A percentile compares a stretch with the other conserved stretches of the same genome.
phyloP scores from a whole-genome alignment of 2,329 filamentous ascomycete genomes.

The Eurotiales sp. region DNA sequence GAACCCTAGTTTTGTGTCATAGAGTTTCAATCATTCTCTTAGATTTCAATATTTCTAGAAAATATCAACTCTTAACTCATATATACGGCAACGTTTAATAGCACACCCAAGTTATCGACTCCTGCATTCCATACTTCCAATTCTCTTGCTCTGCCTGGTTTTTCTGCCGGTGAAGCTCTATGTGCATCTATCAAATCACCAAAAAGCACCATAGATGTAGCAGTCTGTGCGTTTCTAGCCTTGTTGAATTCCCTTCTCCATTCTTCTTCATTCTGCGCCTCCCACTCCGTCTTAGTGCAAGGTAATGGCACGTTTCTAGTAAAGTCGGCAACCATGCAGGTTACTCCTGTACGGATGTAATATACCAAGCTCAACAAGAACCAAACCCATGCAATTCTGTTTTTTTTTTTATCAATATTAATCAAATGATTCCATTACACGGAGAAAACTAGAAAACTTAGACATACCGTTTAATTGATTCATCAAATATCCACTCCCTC shows the following conservation, averaged over 20 bases:
- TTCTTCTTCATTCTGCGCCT: constrained; percentile 11
- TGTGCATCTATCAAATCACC: constrained; percentile 8
- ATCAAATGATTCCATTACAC: background rate
- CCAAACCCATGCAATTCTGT: constrained; percentile 13
- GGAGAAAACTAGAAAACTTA: background rate
- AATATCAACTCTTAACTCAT: constrained; percentile 5
- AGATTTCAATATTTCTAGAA: background rate
- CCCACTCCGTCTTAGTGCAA: constrained; percentile 13
- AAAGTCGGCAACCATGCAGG: constrained; percentile 5
- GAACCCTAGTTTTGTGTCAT: too few relatives aligned
- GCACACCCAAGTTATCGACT: constrained; percentile 12
- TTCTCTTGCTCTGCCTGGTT: constrained; percentile 1
- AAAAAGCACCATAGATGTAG: constrained; percentile 3
- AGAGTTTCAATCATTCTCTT: background rate
- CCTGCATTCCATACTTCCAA: constrained; percentile 14
- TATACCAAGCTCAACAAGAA: constrained; percentile 11
- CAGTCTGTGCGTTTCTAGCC: constrained; percentile 3
- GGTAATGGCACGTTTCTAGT: constrained; percentile 6
- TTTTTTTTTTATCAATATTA: background rate
- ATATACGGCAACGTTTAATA: constrained; percentile 10
- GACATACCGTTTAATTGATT: constrained; percentile 11
- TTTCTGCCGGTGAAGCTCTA: constrained; percentile 1
- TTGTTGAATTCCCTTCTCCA: constrained; percentile 9
- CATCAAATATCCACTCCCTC: constrained; percentile 13
- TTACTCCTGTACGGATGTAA: constrained; percentile 4